Base-by-base conservation (phyloP, 331 rosid genomes). In the Quercus phellos region DNA sequence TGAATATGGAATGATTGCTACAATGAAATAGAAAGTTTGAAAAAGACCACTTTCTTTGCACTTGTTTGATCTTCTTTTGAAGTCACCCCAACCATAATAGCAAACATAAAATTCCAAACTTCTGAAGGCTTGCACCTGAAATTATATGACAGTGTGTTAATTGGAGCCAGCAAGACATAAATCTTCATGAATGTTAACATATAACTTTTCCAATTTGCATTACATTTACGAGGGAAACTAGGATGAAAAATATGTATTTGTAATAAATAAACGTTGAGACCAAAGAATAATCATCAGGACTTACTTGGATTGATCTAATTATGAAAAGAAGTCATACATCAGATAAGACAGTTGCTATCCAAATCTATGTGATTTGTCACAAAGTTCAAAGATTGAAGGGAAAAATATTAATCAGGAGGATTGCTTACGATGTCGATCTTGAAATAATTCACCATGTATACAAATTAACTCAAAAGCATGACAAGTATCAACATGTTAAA, bases 121-220 rank as follows among this genome's bases (percentile, higher is more conserved):
- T 86, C 96, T 88, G 64, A 88, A 84, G 75, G 93, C 91, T 51
- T 93, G 94, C 74, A 93, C 96, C 96, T 93, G 93, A 51, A 68
- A 24, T 38, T 56, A 64, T 38, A 55, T 27, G 55, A 74, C 63
- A 71, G 54, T 55, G 27, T 12, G 17, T 46, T 46, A 46, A 46
- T 46, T 46, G 53, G 16, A 46, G 53, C 53, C 16, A 10, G 17
- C 53, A 46, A 46, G 53, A 46, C 53, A 12, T 46, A 46, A 46
- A 46, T 2, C 17, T 46, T 46, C 53, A 11, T 46, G 53, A 46
- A 46, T 46, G 53, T 46, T 3, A 46, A 46, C 53, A 46, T 46
- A 46, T 12, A 46, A 46, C 53, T 46, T 46, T 4, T 4, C 53
- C 4, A 1, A 46, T 46, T 46, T 12, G 17, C 53, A 46, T 46